Percentiles rank a stretch among this genome's conserved stretches.
These are phyloP conservation scores for Mucor irregularis DNA, from an alignment of 371 early-diverging fungal genomes.

Conservation along the genomic window DNA sequence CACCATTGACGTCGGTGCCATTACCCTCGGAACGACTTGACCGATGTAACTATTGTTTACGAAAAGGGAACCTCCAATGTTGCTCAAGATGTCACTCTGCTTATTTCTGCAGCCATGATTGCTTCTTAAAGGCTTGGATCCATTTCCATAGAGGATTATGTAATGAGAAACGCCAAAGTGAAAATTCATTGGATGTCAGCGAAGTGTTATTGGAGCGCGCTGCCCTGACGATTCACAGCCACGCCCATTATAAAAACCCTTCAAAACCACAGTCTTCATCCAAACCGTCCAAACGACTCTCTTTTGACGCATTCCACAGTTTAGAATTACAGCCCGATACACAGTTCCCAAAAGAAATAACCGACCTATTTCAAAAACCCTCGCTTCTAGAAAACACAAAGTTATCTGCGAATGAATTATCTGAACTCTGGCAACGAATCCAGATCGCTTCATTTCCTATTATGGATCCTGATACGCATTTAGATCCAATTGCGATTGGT, in stretches of 20 bases:
- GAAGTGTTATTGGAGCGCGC: conserved; percentile 37
- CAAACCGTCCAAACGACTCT: neutral
- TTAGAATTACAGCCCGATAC: neutral
- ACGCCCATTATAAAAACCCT: conserved; percentile 4
- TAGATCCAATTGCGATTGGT: conserved; percentile 68
- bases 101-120: conserved; percentile 43
- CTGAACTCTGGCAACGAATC: conserved; percentile 23
- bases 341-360: neutral
- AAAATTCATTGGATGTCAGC: neutral
- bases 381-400: neutral
- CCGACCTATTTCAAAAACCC: neutral
- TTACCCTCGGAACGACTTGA: conserved; percentile 33
- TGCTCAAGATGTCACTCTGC: conserved; percentile 45
- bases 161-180: conserved; percentile 11
- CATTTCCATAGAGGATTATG: conserved; percentile 35
- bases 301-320: conserved; percentile 1
- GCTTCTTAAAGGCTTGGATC: conserved; percentile 39
- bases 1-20: conserved; percentile 34
- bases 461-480: conserved; percentile 45
- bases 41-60: conserved; percentile 42
- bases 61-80: conserved; percentile 37
- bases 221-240: conserved; percentile 42
- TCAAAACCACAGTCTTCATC: no score
- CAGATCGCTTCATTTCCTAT: conserved; percentile 10
- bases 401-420: neutral